Evolutionary conservation across 23 red algal genomes (phyloP), one percentile per base, ranked within the genome.

Genomic region (Gracilaria vermiculophylla): DNA sequence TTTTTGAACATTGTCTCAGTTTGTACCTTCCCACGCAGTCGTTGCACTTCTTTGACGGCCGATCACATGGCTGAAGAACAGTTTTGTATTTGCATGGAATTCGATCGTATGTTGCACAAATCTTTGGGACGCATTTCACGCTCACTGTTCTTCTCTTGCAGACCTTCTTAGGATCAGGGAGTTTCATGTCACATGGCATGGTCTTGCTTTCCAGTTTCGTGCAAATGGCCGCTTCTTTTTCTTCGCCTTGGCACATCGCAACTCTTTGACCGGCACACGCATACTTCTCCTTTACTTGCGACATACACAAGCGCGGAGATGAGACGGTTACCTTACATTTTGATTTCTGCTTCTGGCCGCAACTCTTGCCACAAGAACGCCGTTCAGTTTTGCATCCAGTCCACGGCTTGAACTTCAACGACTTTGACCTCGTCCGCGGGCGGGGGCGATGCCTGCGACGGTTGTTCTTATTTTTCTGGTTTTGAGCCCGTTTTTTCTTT

Each of bases 151-250:
- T 70, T 33, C 5, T 56, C 36, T 61, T 43, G 50, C 53, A 56
- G 8, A 27, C 53, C 62, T 80, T 41, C 12, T 80, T 61, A 56
- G 27, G 56, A 61, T 41, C 16, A 39, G 37, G n/a, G 27, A 44
- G 37, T 40, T 80, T 61, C 27, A 23, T 36, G 35, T 41, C 36
- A 57, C 76, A 80, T 16, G 53, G 76, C 49, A 58, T 61, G 20
- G 56, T 80, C 34, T 56, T 42, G 4, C 21, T 80, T 44, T 58
- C 39, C 24, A 25, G 60, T 25, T 44, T 56, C 2, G 48, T 80
- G 62, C 76, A 80, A 10, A 80, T 28, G 20, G 76, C 51, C 34
- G 52, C 28, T 43, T 80, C 76, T 20, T 80, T 61, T 53, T 80
- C 76, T 5, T 37, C 52, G 12, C n/a, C 13, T 15, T 80, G 16